A percentile compares a stretch with the other conserved stretches of the same genome.
Conservation (phyloP, 2,329 filamentous ascomycete genomes). For the Nigrograna mackinnonii region DNA sequence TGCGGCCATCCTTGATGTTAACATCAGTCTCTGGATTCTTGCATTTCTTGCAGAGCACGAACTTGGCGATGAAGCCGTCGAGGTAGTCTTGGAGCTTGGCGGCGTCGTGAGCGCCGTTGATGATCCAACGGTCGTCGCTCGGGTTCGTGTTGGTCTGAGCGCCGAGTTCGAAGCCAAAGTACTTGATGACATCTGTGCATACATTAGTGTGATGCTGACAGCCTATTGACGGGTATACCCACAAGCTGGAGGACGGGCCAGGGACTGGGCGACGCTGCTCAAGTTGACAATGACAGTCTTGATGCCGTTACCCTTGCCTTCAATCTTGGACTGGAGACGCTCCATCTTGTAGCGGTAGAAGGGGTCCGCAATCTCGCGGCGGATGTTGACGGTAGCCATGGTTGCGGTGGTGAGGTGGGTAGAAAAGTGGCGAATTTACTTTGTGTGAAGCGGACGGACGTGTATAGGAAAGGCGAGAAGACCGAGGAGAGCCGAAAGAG, state of each 20-base stretch:
- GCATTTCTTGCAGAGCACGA: conserved; percentile 99
- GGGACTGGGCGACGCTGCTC: conserved; percentile 86
- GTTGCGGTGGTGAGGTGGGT: conserved; percentile 50
- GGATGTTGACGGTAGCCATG: conserved; percentile 98
- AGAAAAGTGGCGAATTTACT: conserved; percentile 26
- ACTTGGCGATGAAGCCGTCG: conserved; percentile 97
- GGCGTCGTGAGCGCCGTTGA: conserved; percentile 97
- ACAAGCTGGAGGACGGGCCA: conserved; percentile 89
- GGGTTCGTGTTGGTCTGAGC: conserved; percentile 98
- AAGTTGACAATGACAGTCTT: conserved; percentile 98
- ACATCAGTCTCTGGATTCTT: conserved; percentile 99
- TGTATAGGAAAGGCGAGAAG: conserved; percentile 36
- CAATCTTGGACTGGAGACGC: conserved; percentile 96
- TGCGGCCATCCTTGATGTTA: conserved; percentile 89
- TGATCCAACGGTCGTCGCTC: conserved; percentile 98
- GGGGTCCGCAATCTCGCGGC: conserved; percentile 92
- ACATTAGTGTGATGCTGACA: too few relatives aligned
- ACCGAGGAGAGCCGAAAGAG: conserved; percentile 62
- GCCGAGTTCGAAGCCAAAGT: conserved; percentile 98
- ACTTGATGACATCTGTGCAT: conserved; percentile 99
- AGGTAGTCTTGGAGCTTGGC: conserved; percentile 97
- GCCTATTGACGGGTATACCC: too few relatives aligned
- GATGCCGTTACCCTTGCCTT: conserved; percentile 99
- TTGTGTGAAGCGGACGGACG: conserved; percentile 30
- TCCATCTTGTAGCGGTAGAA: conserved; percentile 99